Evolutionary conservation across 805 yeast species (phyloP).

Genomic region (Wickerhamiella sorbophila): DNA sequence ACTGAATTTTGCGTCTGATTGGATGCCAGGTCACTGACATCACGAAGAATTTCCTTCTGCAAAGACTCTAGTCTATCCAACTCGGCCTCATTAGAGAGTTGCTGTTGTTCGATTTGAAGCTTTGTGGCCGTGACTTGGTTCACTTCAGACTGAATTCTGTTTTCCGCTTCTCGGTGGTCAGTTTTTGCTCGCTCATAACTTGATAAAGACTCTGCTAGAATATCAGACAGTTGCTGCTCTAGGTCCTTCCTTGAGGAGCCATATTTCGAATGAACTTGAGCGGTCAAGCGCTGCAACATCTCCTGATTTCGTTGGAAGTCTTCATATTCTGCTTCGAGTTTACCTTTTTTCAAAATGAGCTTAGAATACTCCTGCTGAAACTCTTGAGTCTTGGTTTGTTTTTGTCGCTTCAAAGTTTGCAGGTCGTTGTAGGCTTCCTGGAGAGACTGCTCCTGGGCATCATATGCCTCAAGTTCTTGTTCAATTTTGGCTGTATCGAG

Average conservation of each 20-base stretch:
- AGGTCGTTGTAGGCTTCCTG: conserved; percentile 2
- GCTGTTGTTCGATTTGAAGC: conserved; percentile 16
- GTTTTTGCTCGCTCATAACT: conserved; percentile 10
- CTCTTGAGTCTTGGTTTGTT: background rate
- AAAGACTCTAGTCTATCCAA: conserved; percentile 3
- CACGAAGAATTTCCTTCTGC: conserved; percentile 4
- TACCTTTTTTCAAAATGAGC: conserved; percentile 15
- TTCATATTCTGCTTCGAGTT: conserved; percentile 32
- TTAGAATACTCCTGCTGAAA: background rate
- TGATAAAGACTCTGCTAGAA: background rate
- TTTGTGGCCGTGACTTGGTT: conserved; percentile 18
- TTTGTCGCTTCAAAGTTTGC: conserved; percentile 2
- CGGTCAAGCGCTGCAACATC: conserved; percentile 10
- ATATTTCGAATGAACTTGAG: conserved; percentile 4
- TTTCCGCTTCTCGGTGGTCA: conserved; percentile 23
- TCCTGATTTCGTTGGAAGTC: conserved; percentile 9
- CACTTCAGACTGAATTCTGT: conserved; percentile 15
- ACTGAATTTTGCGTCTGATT: background rate
- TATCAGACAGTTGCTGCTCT: background rate
- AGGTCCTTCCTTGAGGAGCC: conserved; percentile 1
- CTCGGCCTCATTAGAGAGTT: background rate
- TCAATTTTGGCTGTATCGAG: conserved; percentile 17
- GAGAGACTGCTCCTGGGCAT: conserved; percentile 1
- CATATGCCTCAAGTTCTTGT: conserved; percentile 23
- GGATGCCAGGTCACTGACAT: background rate